Base-by-base conservation (phyloP, 148 eudicot species). In the Agrostemma githago region DNA sequence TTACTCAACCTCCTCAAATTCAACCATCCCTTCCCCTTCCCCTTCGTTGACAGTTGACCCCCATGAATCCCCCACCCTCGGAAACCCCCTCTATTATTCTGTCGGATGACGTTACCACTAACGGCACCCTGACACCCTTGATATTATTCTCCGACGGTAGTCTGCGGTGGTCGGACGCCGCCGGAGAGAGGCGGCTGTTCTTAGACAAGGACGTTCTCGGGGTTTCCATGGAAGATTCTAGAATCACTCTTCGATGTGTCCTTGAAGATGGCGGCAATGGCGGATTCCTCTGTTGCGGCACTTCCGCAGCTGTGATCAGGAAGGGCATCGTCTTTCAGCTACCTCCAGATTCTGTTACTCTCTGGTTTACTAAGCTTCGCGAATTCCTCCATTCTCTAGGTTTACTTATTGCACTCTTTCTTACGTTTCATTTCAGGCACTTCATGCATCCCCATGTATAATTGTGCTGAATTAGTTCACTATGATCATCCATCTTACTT, bases 181-280 rank as follows among this genome's bases (percentile, higher is more conserved):
- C 81, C 4, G 57, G n/a, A 5, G 84, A 59, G 2, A 80, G 81
- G 14, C 72, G 85, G 20, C 39, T 94, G 72, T 64, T 42, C 16
- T 56, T 87, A 48, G 88, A 89, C 70, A 94, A 88, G 78, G 88
- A 91, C 53, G 92, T 86, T 9, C 66, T 94, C 41, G 93, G 98
- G 0, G 85, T 92, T 76, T 80, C 85, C 8, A 72, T 65, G 3
- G 86, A 85, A 62, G 97, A 84, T 39, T 76, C 81, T 8, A 85
- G 76, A 79, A 86, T 94, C 66, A 77, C 64, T n/a, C 62, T 94
- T 41, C 85, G 76, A 64, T 81, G 89, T 10, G 83, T 80, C 19
- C 77, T 86, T 9, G 84, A 79, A 34, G 60, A 68, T 1, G 79
- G 63, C 44, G 79, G 73, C 34, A 54, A 64, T 6, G 80, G 63